phyloP scores from a whole-genome alignment of 2,329 filamentous ascomycete species.

The Endoconidiophora laricicola region DNA sequence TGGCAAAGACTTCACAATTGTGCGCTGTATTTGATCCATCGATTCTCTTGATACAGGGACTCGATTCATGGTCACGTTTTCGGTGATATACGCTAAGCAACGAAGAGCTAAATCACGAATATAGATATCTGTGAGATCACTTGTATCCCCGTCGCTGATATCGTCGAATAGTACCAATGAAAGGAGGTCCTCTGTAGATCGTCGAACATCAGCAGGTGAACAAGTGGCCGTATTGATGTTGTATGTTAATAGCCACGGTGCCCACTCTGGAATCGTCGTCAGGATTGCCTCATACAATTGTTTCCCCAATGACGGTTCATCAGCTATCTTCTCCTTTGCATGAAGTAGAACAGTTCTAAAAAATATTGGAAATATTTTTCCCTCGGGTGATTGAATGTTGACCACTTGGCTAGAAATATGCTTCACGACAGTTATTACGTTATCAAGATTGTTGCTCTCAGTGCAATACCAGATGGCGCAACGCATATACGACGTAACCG shows the following conservation, averaged over 20 bases:
- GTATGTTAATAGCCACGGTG: conserved; percentile 32
- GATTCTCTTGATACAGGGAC: conserved; percentile 17
- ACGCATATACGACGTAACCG: conserved; percentile 40
- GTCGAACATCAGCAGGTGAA: conserved; percentile 20
- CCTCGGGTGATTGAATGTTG: conserved; percentile 30
- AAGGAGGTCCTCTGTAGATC: conserved; percentile 28
- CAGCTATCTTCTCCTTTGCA: not conserved
- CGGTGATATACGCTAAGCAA: conserved; percentile 30
- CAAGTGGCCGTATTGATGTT: conserved; percentile 13
- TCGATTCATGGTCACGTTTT: conserved; percentile 17
- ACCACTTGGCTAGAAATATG: conserved; percentile 29
- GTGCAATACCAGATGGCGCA: conserved; percentile 38
- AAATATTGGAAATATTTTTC: conserved; percentile 31
- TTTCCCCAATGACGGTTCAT: not conserved
- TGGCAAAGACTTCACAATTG: conserved; percentile 26
- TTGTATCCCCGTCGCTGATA: too few species aligned
- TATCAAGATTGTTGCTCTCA: conserved; percentile 20
- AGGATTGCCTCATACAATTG: not conserved
- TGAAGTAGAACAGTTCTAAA: conserved; percentile 16
- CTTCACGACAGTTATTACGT: conserved; percentile 24
- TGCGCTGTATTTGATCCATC: conserved; percentile 26
- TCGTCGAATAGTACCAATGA: too few species aligned
- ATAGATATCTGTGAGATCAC: too few species aligned
- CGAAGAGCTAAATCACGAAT: conserved; percentile 19
- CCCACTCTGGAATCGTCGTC: conserved; percentile 28